Conservation (phyloP, 177 flowering plant genomes). For the Telopea speciosissima region DNA sequence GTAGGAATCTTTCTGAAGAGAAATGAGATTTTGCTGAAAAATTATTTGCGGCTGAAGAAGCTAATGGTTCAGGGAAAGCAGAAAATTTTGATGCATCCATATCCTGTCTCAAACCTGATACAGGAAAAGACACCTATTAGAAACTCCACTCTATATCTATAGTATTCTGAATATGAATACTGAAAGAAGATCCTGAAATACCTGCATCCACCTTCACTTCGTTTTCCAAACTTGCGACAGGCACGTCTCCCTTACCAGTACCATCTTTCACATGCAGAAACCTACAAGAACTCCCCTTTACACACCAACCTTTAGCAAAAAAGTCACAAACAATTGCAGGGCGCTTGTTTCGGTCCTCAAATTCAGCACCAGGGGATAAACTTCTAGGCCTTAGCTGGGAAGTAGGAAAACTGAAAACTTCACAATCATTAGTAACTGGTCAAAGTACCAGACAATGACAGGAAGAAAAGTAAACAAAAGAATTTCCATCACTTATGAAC, state of each 20-base stretch:
- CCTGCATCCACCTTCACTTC: constrained; percentile 41
- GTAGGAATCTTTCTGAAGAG: constrained; percentile 15
- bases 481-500: constrained; percentile 11
- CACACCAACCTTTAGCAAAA: constrained; percentile 89
- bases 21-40: constrained; percentile 14
- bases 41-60: constrained; percentile 17
- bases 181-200: constrained; percentile 27
- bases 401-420: constrained; percentile 47
- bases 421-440: constrained; percentile 17
- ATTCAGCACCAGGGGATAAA: constrained; percentile 39
- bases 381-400: constrained; percentile 36
- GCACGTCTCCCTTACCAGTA: constrained; percentile 21
- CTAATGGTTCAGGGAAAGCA: constrained; percentile 8
- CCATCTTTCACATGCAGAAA: constrained; percentile 61
- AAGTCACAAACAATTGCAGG: constrained; percentile 55
- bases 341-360: constrained; percentile 41
- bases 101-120: constrained; percentile 35
- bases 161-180: constrained; percentile 12
- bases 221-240: constrained; percentile 20
- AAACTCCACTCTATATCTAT: constrained; percentile 2
- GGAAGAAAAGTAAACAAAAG: constrained; percentile 12
- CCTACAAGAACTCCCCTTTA: constrained; percentile 73
- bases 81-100: constrained; percentile 15
- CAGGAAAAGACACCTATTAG: constrained; percentile 25
- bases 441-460: constrained; percentile 5